Percentiles rank a stretch among this genome's conserved stretches.
phyloP scores from a whole-genome alignment of 345 rosid species.

The Populus ilicifolia region DNA sequence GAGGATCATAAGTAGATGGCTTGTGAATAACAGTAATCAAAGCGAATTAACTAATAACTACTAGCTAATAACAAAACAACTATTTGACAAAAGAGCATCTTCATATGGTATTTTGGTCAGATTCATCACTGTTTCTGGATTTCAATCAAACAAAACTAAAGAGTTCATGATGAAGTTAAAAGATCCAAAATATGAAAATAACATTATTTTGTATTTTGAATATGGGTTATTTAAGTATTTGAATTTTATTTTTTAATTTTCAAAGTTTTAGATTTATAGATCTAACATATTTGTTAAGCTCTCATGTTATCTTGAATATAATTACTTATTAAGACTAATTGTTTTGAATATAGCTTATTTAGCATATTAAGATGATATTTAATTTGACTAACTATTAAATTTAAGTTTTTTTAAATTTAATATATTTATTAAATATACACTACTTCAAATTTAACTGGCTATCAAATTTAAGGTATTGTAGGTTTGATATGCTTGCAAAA shows the following conservation, averaged over 20 bases:
- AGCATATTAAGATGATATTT: accelerated
- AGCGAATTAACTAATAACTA: too few relatives aligned
- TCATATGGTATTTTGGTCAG: not conserved
- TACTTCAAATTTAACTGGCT: accelerated
- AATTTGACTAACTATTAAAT: accelerated
- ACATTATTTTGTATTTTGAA: too few relatives aligned
- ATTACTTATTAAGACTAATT: accelerated
- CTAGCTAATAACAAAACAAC: too few relatives aligned
- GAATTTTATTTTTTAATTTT: too few relatives aligned
- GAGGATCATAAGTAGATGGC: not conserved
- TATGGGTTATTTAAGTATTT: too few relatives aligned
- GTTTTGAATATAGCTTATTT: too few relatives aligned
- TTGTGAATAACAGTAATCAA: not conserved
- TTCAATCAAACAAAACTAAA: not conserved
- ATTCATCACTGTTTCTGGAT: not conserved
- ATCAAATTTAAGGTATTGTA: accelerated
- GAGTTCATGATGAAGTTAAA: too few relatives aligned
- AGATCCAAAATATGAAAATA: too few relatives aligned
- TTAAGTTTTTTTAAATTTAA: accelerated
- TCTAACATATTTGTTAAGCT: too few relatives aligned
- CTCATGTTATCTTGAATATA: accelerated
- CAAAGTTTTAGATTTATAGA: too few relatives aligned
- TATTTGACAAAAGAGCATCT: not conserved
- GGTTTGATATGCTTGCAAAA: accelerated
- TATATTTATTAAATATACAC: accelerated